These are phyloP conservation scores for Hyaloperonospora brassicae DNA, from an alignment of 352 stramenopile genomes.

Conservation along the genomic window DNA sequence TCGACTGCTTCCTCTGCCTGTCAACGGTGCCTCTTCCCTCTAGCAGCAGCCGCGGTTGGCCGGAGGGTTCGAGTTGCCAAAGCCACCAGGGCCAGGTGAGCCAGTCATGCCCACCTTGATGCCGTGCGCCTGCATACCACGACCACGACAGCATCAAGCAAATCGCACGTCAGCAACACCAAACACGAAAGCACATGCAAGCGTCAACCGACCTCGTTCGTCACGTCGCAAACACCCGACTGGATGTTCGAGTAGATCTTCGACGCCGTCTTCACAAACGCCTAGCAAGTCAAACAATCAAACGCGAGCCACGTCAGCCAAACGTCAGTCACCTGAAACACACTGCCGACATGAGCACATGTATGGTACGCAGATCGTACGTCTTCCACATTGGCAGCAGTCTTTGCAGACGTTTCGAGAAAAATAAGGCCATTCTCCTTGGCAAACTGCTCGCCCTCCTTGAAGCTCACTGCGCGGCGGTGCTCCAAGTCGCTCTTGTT, in stretches of 20 bases:
- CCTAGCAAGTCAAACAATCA: conserved; percentile 28
- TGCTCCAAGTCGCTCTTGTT: conserved; percentile 98
- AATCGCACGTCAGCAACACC: neutral
- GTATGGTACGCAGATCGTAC: conserved; percentile 41
- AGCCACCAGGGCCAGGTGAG: conserved; percentile 63
- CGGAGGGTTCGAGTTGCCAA: conserved; percentile 66
- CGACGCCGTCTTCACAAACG: conserved; percentile 92
- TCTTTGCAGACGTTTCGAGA: conserved; percentile 99
- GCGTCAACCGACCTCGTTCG: conserved; percentile 77
- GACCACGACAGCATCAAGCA: neutral
- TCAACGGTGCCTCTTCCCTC: conserved; percentile 6
- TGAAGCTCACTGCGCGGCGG: conserved; percentile 91
- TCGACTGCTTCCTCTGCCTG: neutral
- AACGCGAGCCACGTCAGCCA: conserved; percentile 2
- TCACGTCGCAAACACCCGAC: conserved; percentile 90
- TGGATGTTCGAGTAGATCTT: conserved; percentile 97
- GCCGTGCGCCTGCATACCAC: conserved; percentile 53
- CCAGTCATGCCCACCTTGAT: conserved; percentile 87
- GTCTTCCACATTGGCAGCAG: conserved; percentile 97
- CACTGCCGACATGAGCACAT: too few species aligned
- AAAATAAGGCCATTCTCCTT: conserved; percentile 99
- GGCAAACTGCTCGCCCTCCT: conserved; percentile 98
- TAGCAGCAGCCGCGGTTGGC: conserved; percentile 77
- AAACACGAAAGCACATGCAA: neutral
- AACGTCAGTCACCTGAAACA: neutral